These are phyloP conservation scores for Amesomyces nigricolor DNA, from an alignment of 2,329 filamentous ascomycete species.

Conservation along the genomic window DNA sequence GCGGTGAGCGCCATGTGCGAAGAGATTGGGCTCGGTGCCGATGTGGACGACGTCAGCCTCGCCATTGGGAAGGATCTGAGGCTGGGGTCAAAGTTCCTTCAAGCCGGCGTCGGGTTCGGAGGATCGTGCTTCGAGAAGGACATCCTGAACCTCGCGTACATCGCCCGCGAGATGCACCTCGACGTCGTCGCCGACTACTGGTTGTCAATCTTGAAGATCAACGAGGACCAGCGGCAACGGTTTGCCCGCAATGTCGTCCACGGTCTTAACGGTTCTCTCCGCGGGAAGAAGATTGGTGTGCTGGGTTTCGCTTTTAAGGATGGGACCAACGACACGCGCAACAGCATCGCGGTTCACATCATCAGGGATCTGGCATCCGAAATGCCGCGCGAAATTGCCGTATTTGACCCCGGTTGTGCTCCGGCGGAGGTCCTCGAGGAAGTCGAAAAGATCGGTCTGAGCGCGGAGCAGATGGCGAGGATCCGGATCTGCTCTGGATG, in stretches of 20 bases:
- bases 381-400: conserved; percentile 41
- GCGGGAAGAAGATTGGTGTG: conserved; percentile 50
- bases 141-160: conserved; percentile 52
- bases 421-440: conserved; percentile 32
- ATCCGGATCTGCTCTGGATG: conserved; percentile 38
- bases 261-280: conserved; percentile 49
- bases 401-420: conserved; percentile 46
- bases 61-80: conserved; percentile 51
- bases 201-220: conserved; percentile 52
- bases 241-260: conserved; percentile 49
- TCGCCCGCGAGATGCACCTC: conserved; percentile 51
- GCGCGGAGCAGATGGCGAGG: conserved; percentile 25
- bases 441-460: conserved; percentile 27
- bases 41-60: conserved; percentile 49
- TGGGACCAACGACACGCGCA: conserved; percentile 53
- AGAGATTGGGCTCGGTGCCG: conserved; percentile 33
- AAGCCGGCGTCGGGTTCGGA: conserved; percentile 57
- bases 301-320: conserved; percentile 60
- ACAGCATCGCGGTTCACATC: conserved; percentile 48
- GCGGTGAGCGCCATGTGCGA: conserved; percentile 58
- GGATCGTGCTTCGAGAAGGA: conserved; percentile 61
- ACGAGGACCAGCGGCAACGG: conserved; percentile 51
- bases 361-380: conserved; percentile 48
- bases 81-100: conserved; percentile 52
- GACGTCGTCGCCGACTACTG: conserved; percentile 56